Base-by-base conservation (phyloP, 331 rosid species). In the Erythrophleum ivorense region DNA sequence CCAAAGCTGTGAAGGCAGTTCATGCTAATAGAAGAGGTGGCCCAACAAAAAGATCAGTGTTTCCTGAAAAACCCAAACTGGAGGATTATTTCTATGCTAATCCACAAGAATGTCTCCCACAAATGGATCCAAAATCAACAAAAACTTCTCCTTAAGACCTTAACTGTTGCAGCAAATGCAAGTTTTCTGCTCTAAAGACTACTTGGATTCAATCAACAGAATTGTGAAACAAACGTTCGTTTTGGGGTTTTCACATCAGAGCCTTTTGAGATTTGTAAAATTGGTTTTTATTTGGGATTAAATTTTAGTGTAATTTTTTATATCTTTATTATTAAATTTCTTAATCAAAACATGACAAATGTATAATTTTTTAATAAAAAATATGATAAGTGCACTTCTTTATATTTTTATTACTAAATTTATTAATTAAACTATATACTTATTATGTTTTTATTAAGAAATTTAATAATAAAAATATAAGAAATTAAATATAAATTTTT, bases 1-100 rank as follows among this genome's bases (percentile, higher is more conserved):
- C 73, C 18, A 11, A 41, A 19, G 66, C 50, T 80, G 84, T 80
- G n/a, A 80, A 80, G 79, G 29, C 8, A 80, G 66, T 50, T 72
- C 84, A 72, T 60, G 73, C 84, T 34, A 62, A 75, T 12, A 80
- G 73, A 72, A 74, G 21, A 57, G 84, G 79, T 71, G 73, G 78
- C 29, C 74, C 84, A 19, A 36, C 55, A 46, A 13, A 1, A 59
- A 80, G 83, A 71, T 31, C 72, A 34, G 31, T 18, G 67, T 59
- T 59, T 21, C 55, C 79, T 34, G 0, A 0, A 24, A 19, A 19
- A 62, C 84, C 84, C 18, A 80, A 21, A 66, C 4, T 34, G 33
- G 74, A 62, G 45, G 84, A 72, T 80, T 62, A 62, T 36, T 80
- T 80, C 79, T 73, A 80, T 50, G 41, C 74, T 18, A 80, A 72